Base-by-base conservation (phyloP, 768 basidiomycete genomes). In the Boletus edulis region DNA sequence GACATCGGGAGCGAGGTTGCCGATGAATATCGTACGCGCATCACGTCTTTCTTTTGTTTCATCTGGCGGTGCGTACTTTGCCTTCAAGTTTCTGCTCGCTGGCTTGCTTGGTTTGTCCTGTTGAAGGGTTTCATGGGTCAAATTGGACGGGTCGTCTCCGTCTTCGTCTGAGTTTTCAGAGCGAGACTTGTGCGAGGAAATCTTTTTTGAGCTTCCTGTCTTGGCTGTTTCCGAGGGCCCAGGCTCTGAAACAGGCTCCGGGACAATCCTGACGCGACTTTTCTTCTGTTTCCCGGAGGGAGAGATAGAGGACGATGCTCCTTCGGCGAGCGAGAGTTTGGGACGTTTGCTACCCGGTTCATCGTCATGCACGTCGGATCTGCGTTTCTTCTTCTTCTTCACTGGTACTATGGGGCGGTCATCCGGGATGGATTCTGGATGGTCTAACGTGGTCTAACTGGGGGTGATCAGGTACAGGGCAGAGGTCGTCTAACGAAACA, bases 1-100 rank as follows among this genome's bases (percentile, higher is more conserved):
- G 18, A 91, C 82, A 9, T 89, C 86, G 2, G 89, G 74, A 1
- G 86, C 81, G 2, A 99, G 75, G 66, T 98, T 98, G 4, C 95
- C 95, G 14, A 99, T 75, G 70, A 99, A 99, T 45, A 98, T 77
- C 6, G 96, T 98, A 27, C 96, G 82, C 17, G 80, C 79, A 62
- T 97, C 85, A 46, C 88, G 81, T 56, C 81, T 83, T 52, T 83
- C 84, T 17, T 81, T 68, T 0, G 89, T 89, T 72, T 98, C 95
- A 51, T 82, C 85, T 24, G 72, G 58, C 0, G 89, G 91, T 1
- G 78, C 76, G 60, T 77, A 79, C 56, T 84, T 88, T 15, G 62
- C 56, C 27, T 29, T 29, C 27, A 9, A 29, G 41, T 72, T 78
- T 46, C 51, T 56, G 34, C 59, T 74, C 15, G 44, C 53, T 3